Conservation (phyloP, 2,329 filamentous ascomycete genomes). For the Penicillium hesseltinei region DNA sequence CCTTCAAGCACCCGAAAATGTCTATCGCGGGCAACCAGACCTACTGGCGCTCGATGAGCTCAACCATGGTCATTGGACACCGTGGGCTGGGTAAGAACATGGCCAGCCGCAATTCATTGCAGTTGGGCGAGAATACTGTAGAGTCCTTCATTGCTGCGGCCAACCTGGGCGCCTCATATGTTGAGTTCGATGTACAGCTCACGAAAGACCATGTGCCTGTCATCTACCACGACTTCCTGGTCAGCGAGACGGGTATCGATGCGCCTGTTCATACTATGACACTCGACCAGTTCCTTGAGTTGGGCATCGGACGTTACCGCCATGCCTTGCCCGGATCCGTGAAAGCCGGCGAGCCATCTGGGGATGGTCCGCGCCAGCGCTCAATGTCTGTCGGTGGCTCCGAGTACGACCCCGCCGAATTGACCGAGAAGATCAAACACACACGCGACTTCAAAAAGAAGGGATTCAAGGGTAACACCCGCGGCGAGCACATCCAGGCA, state of each 20-base stretch:
- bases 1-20: conserved; percentile 92
- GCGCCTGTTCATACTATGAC: conserved; percentile 94
- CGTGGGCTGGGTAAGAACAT: conserved; percentile 87
- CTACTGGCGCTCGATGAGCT: conserved; percentile 91
- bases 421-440: conserved; percentile 91
- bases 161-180: conserved; percentile 76
- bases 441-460: conserved; percentile 92
- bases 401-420: conserved; percentile 41
- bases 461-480: conserved; percentile 92
- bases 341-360: conserved; percentile 15
- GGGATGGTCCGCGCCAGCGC: conserved; percentile 39
- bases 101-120: conserved; percentile 76
- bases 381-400: conserved; percentile 61
- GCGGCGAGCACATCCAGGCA: conserved; percentile 91
- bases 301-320: conserved; percentile 58
- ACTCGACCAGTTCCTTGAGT: conserved; percentile 84
- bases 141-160: conserved; percentile 94
- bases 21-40: conserved; percentile 85
- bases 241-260: conserved; percentile 96
- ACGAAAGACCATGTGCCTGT: conserved; percentile 99
- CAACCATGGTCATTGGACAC: conserved; percentile 78
- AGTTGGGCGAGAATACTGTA: conserved; percentile 94
- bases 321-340: conserved; percentile 40
- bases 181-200: conserved; percentile 83
- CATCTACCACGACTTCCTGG: conserved; percentile 97